These are phyloP conservation scores for Kodamaea anthophila DNA, from an alignment of 1,139 yeast species.

Conservation along the genomic window DNA sequence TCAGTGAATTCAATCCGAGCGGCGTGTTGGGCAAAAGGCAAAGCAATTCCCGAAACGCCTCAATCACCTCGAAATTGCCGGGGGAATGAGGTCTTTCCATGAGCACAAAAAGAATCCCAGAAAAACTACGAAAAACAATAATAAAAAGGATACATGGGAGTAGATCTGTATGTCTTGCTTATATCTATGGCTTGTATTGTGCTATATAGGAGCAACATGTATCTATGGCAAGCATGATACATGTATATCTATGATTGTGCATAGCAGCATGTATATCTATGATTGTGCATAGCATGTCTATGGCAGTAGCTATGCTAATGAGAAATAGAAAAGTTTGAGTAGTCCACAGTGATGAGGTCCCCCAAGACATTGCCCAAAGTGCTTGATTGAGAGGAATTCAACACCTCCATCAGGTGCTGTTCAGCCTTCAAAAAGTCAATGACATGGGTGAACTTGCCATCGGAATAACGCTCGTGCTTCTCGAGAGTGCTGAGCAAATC, in stretches of 20 bases:
- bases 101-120: too few species aligned
- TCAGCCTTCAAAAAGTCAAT: constrained; percentile 42
- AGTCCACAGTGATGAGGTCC: constrained; percentile 42
- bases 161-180: too few species aligned
- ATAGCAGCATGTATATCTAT: too few species aligned
- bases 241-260: too few species aligned
- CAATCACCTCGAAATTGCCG: constrained; percentile 8
- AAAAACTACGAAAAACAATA: too few species aligned
- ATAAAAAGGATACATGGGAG: too few species aligned
- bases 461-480: constrained; percentile 53
- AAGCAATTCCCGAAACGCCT: constrained; percentile 21
- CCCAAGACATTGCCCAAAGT: constrained; percentile 20
- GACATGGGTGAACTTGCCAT: constrained; percentile 44
- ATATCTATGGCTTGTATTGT: too few species aligned
- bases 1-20: constrained; percentile 7
- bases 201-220: too few species aligned
- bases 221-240: too few species aligned
- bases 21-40: constrained; percentile 20
- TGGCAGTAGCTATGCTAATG: constrained; percentile 5
- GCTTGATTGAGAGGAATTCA: constrained; percentile 14
- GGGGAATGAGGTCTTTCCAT: not conserved
- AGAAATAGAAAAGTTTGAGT: constrained; percentile 37
- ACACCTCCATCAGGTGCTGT: constrained; percentile 3
- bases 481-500: constrained; percentile 42
- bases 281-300: too few species aligned